Evolutionary conservation across 73 alveolate species (phyloP), one percentile per base, ranked within the genome.

Genomic region (Paramecium biaurelia): DNA sequence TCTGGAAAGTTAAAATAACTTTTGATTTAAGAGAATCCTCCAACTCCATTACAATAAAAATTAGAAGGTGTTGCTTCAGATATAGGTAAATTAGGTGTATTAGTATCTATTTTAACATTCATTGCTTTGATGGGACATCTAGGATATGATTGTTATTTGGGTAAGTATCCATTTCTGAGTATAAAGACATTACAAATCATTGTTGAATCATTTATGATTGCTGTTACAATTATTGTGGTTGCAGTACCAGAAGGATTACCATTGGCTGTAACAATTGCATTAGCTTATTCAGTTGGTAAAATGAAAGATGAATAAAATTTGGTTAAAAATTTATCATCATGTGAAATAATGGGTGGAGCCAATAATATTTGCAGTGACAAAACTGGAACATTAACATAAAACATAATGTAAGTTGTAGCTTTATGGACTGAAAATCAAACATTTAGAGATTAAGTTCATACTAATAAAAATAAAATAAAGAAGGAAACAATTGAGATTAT

Each of bases 221-320:
- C 98, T 28, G 96, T 97, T 28, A 96, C 99, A 10, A 94, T 98
- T 9, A 92, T 98, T 21, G 99, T 98, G 21, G 99, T 98, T 21
- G 99, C 99, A 32, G 98, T 98, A 38, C 99, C 99, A 11, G 99
- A 98, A 95, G 99, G 99, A 7, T 94, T 97, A 12, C 99, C 99
- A 24, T 92, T 98, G 26, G 99, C 99, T 41, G 99, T 98, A n/a
- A 97, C 99, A 10, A 95, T 98, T 79, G 93, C 98, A 47, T 95
- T 98, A 26, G 99, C 99, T 42, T 98, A 95, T 93, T 95, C 99
- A 15, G 98, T 98, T 21, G 95, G 93, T 84, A 95, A 98, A 93
- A 98, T 98, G 99, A 98, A 96, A 92, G 98, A 97, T 84, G 97
- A 96, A 68, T 63, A 97, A 32, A 98, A 97, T 92, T 95, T 97